Conservation (phyloP, 306 rosid species). For the Casuarina equisetifolia region DNA sequence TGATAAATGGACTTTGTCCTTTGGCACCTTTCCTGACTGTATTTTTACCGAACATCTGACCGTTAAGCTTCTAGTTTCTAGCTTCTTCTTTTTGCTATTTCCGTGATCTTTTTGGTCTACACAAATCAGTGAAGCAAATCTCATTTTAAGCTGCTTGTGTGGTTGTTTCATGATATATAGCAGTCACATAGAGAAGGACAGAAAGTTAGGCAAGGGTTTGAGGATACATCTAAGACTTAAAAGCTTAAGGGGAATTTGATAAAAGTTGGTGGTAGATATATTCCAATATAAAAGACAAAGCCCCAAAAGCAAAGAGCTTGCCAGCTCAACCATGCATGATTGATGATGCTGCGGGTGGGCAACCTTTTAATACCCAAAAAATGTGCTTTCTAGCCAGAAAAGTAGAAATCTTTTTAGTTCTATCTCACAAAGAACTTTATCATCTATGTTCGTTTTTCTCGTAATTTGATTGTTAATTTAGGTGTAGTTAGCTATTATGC, state of each 20-base stretch:
- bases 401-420: not conserved
- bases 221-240: not conserved
- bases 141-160: not conserved
- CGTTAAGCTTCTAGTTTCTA: not conserved
- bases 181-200: not conserved
- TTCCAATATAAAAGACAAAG: not conserved
- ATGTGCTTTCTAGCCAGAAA: not conserved
- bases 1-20: conserved; percentile 19
- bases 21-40: not conserved
- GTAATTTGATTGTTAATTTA: conserved; percentile 4
- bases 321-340: conserved; percentile 11
- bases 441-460: conserved; percentile 5
- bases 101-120: not conserved
- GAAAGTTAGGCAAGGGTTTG: not conserved
- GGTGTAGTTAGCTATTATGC: not conserved
- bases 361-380: conserved; percentile 10
- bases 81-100: not conserved
- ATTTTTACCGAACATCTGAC: not conserved
- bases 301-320: conserved; percentile 19
- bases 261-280: not conserved
- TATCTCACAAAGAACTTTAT: not conserved
- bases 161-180: not conserved
- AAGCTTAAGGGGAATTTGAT: not conserved
- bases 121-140: not conserved
- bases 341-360: not conserved